These are phyloP conservation scores for Gossypium davidsonii DNA, from an alignment of 441 rosid genomes.

Conservation along the genomic window DNA sequence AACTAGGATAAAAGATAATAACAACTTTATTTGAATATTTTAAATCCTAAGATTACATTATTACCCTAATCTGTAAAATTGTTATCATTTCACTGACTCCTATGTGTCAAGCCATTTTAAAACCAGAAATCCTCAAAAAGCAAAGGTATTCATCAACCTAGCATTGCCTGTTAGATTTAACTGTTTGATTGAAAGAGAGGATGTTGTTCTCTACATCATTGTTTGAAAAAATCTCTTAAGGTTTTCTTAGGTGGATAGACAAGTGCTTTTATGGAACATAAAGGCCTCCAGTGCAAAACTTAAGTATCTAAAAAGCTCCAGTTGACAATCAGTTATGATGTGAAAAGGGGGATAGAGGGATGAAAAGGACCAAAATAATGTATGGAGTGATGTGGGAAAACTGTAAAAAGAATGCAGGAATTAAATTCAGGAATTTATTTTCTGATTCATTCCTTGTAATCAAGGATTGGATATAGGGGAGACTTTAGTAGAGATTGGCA, in stretches of 20 bases:
- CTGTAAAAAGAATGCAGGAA: not conserved
- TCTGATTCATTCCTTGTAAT: not conserved
- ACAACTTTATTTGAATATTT: not conserved
- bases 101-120: not conserved
- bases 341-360: not conserved
- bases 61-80: not conserved
- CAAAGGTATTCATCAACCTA: not conserved
- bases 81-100: not conserved
- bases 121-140: not conserved
- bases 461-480: not conserved
- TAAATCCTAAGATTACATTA: not conserved
- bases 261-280: not conserved
- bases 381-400: not conserved
- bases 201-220: not conserved
- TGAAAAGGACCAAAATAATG: not conserved
- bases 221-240: not conserved
- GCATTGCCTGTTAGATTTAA: not conserved
- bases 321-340: not conserved
- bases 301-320: not conserved
- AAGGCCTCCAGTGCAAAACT: not conserved
- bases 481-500: not conserved
- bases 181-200: not conserved
- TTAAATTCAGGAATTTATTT: not conserved
- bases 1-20: not conserved
- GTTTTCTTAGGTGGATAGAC: not conserved